Evolutionary conservation across 1,284 basidiomycete species (phyloP).

Genomic region (Schizophyllum commune): DNA sequence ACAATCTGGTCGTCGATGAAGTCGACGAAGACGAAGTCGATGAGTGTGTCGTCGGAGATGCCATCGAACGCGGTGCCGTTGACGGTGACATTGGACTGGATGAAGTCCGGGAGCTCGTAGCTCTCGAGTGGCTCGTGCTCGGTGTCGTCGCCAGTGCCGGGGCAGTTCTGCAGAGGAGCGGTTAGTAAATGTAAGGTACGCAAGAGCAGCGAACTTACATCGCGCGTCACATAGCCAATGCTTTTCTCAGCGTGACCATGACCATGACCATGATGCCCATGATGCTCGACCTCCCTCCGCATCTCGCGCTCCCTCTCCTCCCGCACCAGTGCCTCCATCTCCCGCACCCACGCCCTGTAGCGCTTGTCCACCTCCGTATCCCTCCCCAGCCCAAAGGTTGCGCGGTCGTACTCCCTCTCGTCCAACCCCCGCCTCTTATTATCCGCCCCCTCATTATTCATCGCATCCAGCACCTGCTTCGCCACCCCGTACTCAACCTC

Average conservation of each 20-base stretch:
- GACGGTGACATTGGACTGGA: conserved; percentile 18
- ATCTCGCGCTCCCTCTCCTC: conserved; percentile 5
- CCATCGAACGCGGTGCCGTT: conserved; percentile 41
- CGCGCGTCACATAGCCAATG: conserved; percentile 66
- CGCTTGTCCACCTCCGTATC: conserved; percentile 34
- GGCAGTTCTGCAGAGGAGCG: too few species aligned
- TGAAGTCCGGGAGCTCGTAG: conserved; percentile 46
- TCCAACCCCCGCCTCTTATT: conserved; percentile 22
- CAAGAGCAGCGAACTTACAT: conserved; percentile 36
- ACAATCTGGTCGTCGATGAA: conserved; percentile 54
- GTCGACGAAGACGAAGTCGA: conserved; percentile 67
- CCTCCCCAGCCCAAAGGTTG: conserved; percentile 34
- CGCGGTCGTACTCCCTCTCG: background rate
- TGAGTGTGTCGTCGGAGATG: conserved; percentile 37
- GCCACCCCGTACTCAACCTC: conserved; percentile 11
- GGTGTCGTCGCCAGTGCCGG: conserved; percentile 65
- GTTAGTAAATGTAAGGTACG: too few species aligned
- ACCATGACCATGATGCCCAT: conserved; percentile 4
- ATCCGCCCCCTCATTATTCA: conserved; percentile 42
- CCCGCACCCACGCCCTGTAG: conserved; percentile 27
- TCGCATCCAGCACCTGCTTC: conserved; percentile 27
- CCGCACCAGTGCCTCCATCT: conserved; percentile 8
- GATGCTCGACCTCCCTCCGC: conserved; percentile 6
- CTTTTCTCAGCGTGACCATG: conserved; percentile 24
- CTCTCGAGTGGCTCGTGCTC: conserved; percentile 51